Base-by-base conservation (phyloP, 345 rosid species). In the Corchorus olitorius region DNA sequence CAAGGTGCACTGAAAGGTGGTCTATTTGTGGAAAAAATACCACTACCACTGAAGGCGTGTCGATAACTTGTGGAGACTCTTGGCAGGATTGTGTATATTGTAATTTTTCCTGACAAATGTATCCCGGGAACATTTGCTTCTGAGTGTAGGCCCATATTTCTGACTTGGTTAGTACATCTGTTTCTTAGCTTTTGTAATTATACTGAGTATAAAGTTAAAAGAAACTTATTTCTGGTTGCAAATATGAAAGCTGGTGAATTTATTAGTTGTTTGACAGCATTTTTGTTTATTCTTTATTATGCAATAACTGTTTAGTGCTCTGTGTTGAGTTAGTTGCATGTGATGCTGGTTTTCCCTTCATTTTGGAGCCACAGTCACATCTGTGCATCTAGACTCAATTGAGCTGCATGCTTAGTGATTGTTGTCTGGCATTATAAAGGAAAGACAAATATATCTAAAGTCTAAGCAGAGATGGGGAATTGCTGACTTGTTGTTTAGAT, bases 111-210 rank as follows among this genome's bases (percentile, higher is more conserved):
- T 84, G 95, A 85, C 89, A 85, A 86, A 81, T 88, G 83, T 90
- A 83, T 89, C 93, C 88, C 72, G 78, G 83, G 90, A 86, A 85
- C 89, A 81, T 88, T 73, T 86, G 84, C 92, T 83, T 83, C 92
- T 62, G 76, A 87, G 88, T 89, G 76, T 90, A 89, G 89, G 88
- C 89, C 86, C 90, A 76, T 87, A 84, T 88, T 93, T 90, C 91
- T 88, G 69, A 86, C 89, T 93, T 89, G 98, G 98, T 94, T 83
- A 93, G 98, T 93, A 85, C 83, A 86, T 84, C 92, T 82, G 75
- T 85, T 90, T 86, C 90, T 88, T 84, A 76, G 81, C 87, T 84
- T 81, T 69, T 92, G 94, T 93, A 92, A 88, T 85, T 87, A 90
- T 50, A 74, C 17, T 3, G 19, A 63, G 61, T 50, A 63, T 49